Conservation (phyloP, 805 yeast genomes). For the Lachancea quebecensis region DNA sequence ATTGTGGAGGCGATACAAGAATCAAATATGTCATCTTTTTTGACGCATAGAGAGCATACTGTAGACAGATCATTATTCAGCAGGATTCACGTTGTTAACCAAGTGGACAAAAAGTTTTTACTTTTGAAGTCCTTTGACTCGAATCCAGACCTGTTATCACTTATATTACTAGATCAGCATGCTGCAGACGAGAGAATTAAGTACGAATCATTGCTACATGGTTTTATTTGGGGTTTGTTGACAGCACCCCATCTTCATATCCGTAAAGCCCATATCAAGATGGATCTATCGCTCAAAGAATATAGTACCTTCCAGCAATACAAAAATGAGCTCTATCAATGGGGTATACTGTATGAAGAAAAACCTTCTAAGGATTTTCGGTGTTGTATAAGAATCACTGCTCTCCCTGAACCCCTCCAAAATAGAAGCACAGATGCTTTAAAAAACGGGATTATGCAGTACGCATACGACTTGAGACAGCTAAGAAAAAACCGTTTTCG, state of each 20-base stretch:
- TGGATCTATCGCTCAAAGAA: slow-evolving; percentile 22
- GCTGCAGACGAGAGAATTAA: slow-evolving; percentile 74
- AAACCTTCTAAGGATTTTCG: neutral
- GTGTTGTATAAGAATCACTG: neutral
- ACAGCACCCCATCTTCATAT: neutral
- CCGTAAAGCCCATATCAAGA: neutral
- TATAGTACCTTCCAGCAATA: slow-evolving; percentile 27
- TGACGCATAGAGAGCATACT: neutral
- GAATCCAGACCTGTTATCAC: slow-evolving; percentile 8
- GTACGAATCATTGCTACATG: slow-evolving; percentile 45
- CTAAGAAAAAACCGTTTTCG: neutral
- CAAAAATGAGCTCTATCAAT: slow-evolving; percentile 27
- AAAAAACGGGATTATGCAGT: slow-evolving; percentile 37
- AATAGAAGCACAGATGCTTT: slow-evolving; percentile 19
- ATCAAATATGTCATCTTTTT: too few relatives aligned
- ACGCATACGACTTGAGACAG: slow-evolving; percentile 37
- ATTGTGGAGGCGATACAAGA: too few relatives aligned
- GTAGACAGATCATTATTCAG: neutral
- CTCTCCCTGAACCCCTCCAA: neutral
- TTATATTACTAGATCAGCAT: slow-evolving; percentile 67
- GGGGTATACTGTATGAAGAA: slow-evolving; percentile 39
- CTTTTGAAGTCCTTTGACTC: slow-evolving; percentile 31
- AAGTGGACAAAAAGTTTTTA: slow-evolving; percentile 60
- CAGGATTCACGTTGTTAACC: slow-evolving; percentile 39
- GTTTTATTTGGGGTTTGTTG: slow-evolving; percentile 26